A percentile compares a stretch with the other conserved stretches of the same genome.
Evolutionary conservation across 2,329 filamentous ascomycete genomes (phyloP).

Genomic region (Colletotrichum somersetense): DNA sequence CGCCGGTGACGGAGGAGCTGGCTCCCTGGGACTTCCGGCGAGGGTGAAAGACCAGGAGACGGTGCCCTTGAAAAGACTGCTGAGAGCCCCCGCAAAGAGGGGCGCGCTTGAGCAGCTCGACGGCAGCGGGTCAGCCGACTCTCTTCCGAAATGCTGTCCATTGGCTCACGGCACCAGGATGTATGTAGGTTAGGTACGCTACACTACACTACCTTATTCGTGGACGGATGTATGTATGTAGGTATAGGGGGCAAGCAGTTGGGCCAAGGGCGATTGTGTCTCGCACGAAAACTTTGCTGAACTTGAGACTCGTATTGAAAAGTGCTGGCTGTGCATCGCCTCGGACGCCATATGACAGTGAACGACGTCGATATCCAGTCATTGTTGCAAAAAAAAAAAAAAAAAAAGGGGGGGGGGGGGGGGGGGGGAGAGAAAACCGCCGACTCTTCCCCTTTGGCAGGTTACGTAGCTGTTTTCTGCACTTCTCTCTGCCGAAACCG

Average conservation of each 20-base stretch:
- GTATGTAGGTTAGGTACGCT: background rate
- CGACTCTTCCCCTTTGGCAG: background rate
- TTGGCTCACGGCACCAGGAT: slow-evolving; percentile 17
- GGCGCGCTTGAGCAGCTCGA: slow-evolving; percentile 3
- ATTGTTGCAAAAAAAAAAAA: background rate
- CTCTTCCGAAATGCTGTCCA: background rate
- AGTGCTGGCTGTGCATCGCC: slow-evolving; percentile 5
- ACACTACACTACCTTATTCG: background rate
- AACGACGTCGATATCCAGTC: background rate
- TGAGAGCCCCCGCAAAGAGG: slow-evolving; percentile 13
- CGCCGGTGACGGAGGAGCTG: slow-evolving; percentile 29
- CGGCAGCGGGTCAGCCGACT: slow-evolving; percentile 19
- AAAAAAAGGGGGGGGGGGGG: no score
- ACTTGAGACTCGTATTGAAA: slow-evolving; percentile 8
- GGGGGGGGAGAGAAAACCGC: no score
- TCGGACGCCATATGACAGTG: slow-evolving; percentile 5
- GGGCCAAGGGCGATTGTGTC: background rate
- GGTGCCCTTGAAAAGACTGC: background rate
- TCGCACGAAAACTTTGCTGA: background rate
- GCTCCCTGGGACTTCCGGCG: slow-evolving; percentile 1
- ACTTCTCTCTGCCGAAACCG: background rate
- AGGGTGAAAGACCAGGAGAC: slow-evolving; percentile 14
- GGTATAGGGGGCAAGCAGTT: background rate
- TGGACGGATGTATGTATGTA: background rate
- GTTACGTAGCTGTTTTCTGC: slow-evolving; percentile 1